These are phyloP conservation scores for Gracilaria vermiculophylla DNA, from an alignment of 23 red algal species.

Conservation along the genomic window DNA sequence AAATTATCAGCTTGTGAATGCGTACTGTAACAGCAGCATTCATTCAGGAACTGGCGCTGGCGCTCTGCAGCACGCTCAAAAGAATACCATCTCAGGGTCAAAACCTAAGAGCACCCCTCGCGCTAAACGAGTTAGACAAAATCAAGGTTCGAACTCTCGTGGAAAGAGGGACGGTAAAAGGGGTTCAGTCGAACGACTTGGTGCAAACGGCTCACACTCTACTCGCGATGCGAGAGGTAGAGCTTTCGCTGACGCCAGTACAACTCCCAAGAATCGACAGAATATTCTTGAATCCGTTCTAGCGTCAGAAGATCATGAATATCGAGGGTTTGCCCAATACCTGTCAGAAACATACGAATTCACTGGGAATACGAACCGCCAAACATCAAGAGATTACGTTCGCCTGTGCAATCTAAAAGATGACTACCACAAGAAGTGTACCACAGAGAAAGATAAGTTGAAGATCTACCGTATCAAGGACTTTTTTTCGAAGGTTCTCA, in stretches of 20 bases:
- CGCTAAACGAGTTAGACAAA: not conserved
- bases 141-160: not conserved
- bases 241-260: not conserved
- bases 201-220: not conserved
- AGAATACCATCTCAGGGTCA: not conserved
- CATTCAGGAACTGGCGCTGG: not conserved
- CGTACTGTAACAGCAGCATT: not conserved
- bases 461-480: constrained; percentile 91
- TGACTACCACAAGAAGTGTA: constrained; percentile 82
- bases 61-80: not conserved
- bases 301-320: constrained; percentile 34
- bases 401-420: constrained; percentile 93
- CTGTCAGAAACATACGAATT: constrained; percentile 69
- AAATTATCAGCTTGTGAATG: not conserved
- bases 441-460: constrained; percentile 49
- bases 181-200: not conserved
- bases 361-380: constrained; percentile 83
- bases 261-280: constrained; percentile 46
- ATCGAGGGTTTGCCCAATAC: constrained; percentile 52
- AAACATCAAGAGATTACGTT: constrained; percentile 82
- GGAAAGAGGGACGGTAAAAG: not conserved
- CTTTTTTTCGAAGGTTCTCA: constrained; percentile 91
- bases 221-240: not conserved
- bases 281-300: constrained; percentile 56
- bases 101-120: not conserved